These are phyloP conservation scores for Pichia californica DNA, from an alignment of 805 yeast genomes.

Conservation along the genomic window DNA sequence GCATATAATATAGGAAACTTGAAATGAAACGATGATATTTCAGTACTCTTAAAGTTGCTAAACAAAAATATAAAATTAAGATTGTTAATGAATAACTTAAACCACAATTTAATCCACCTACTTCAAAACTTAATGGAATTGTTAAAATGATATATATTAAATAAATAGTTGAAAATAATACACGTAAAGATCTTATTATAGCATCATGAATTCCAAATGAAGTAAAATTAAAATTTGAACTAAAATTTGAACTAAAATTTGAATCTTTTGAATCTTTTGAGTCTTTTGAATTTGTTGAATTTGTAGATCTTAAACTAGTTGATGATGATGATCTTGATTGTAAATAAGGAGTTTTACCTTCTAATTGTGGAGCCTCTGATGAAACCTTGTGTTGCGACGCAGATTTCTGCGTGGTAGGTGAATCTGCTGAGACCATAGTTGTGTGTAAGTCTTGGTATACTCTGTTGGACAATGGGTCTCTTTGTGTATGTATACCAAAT, in stretches of 20 bases:
- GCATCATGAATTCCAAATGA: slow-evolving; percentile 10
- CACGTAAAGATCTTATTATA: slow-evolving; percentile 21
- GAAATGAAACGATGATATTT: slow-evolving; percentile 39
- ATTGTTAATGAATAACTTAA: slow-evolving; percentile 74
- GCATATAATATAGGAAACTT: slow-evolving; percentile 61
- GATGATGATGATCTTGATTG: slow-evolving; percentile 4
- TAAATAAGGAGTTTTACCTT: not conserved
- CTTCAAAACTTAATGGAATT: slow-evolving; percentile 88
- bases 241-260: too few species aligned
- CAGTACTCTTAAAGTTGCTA: slow-evolving; percentile 66
- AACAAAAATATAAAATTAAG: slow-evolving; percentile 57
- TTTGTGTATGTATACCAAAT: too few species aligned
- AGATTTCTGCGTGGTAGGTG: too few species aligned
- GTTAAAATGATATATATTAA: slow-evolving; percentile 66
- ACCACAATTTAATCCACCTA: slow-evolving; percentile 90
- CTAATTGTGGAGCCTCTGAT: not conserved
- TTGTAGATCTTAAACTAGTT: not conserved
- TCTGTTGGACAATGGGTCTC: not conserved
- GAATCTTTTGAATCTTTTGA: not conserved
- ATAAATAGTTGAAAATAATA: slow-evolving; percentile 51
- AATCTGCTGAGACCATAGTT: too few species aligned
- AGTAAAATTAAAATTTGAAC: not conserved
- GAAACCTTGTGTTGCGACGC: too few species aligned
- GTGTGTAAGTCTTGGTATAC: too few species aligned
- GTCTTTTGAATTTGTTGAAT: not conserved